phyloP scores from a whole-genome alignment of 1,284 basidiomycete genomes.

The Mycena citricolor region DNA sequence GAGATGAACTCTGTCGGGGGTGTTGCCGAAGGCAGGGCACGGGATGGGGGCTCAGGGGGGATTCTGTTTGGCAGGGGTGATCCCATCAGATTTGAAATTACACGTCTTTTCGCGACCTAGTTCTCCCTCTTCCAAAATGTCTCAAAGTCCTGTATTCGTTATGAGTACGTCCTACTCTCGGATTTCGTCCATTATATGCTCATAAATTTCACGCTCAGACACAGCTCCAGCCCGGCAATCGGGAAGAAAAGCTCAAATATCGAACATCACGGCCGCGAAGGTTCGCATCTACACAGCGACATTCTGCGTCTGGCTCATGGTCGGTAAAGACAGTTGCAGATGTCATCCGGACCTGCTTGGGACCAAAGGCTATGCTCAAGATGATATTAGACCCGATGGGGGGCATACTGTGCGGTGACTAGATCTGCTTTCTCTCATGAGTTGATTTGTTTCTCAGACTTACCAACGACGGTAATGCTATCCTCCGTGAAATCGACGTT shows the following conservation, averaged over 20 bases:
- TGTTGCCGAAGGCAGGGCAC: too few relatives aligned
- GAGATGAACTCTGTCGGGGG: too few relatives aligned
- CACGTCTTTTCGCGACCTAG: constrained; percentile 18
- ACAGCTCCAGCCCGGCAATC: constrained; percentile 91
- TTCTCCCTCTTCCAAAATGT: constrained; percentile 32
- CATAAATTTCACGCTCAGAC: constrained; percentile 50
- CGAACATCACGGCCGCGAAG: constrained; percentile 97
- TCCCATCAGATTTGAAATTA: too few relatives aligned
- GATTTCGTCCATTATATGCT: neutral
- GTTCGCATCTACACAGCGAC: constrained; percentile 41
- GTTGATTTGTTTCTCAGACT: constrained; percentile 49
- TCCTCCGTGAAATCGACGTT: constrained; percentile 96
- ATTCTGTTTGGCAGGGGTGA: too few relatives aligned
- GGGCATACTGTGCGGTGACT: constrained; percentile 81
- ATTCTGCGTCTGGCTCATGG: constrained; percentile 15
- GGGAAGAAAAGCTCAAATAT: constrained; percentile 94
- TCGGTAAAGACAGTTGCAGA: constrained; percentile 86
- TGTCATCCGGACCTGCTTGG: constrained; percentile 97
- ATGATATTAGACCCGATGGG: constrained; percentile 99
- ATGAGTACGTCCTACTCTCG: constrained; percentile 50
- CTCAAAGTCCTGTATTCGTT: constrained; percentile 73
- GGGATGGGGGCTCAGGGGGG: too few relatives aligned
- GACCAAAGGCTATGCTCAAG: constrained; percentile 98
- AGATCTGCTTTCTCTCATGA: constrained; percentile 4
- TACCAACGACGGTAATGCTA: constrained; percentile 98